Base-by-base conservation (phyloP, 148 eudicot species). In the Chenopodium quinoa region DNA sequence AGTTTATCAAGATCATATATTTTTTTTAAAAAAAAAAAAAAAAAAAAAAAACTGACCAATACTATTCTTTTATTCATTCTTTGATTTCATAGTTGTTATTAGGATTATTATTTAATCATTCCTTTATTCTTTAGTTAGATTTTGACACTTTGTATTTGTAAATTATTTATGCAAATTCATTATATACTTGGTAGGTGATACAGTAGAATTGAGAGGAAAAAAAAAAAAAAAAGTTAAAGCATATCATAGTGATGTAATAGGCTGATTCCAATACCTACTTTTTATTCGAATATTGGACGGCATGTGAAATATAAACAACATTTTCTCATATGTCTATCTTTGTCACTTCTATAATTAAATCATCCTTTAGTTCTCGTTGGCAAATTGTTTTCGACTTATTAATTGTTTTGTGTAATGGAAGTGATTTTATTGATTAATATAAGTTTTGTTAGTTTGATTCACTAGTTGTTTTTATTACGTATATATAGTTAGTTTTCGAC, bases 31-130 rank as follows among this genome's bases (percentile, higher is more conserved):
- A 27, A 6, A 40, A 40, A 68, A 25, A 47, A 40, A 40, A 68
- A 25, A n/a, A n/a, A n/a, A n/a, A 37, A 40, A 40, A 68, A 25
- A 47, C 37, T 37, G 40, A 58, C 58, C 31, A 58, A 37, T 29
- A 20, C 9, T 12, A 81, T 81, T 76, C 84, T 69, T 82, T 82
- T 4, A 82, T 82, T 82, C 84, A 82, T 82, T 82, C 84, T 76
- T 81, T 75, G 1, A n/a, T 58, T 31, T 62, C 13, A 71, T 70
- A 25, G 32, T 3, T 34, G 37, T 52, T 2, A 0, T 27, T 27
- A 52, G 40, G 16, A 44, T 20, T 72, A 72, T 22, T 1, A 19
- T 19, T 75, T 52, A 27, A 17, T 16, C 13, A 32, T 58, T 60
- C 20, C 7, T 60, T 27, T 40, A 40, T 40, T 17, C 7, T 56